Evolutionary conservation across 2,329 filamentous ascomycete genomes (phyloP).

Genomic region (Botrytis cinerea): DNA sequence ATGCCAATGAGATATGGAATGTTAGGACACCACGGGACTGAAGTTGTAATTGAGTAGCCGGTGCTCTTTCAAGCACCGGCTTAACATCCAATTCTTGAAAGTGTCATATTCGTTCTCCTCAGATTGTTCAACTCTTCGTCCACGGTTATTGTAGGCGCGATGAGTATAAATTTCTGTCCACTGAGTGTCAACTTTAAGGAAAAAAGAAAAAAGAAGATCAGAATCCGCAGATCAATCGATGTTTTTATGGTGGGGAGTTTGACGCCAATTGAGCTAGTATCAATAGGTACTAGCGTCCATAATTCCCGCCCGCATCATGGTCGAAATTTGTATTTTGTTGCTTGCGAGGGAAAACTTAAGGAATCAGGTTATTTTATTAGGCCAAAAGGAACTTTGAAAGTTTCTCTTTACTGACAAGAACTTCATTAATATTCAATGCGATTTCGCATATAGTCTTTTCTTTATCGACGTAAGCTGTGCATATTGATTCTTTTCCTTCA

Average conservation of each 20-base stretch:
- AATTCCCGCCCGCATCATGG: constrained; percentile 10
- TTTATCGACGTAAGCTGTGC: constrained; percentile 37
- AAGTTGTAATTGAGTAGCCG: constrained; percentile 33
- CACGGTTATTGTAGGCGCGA: constrained; percentile 48
- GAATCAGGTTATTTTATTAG: not conserved
- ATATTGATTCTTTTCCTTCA: constrained; percentile 28
- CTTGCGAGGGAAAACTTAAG: not conserved
- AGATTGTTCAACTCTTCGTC: constrained; percentile 57
- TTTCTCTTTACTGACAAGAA: not conserved
- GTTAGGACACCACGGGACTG: constrained; percentile 42
- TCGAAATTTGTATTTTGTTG: constrained; percentile 18
- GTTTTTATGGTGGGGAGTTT: constrained; percentile 22
- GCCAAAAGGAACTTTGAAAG: not conserved
- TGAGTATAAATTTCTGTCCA: constrained; percentile 59
- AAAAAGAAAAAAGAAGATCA: constrained; percentile 43
- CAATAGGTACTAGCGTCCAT: not conserved
- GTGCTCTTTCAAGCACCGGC: constrained; percentile 36
- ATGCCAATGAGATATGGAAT: constrained; percentile 27
- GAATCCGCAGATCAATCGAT: not conserved
- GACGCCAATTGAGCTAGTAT: constrained; percentile 6
- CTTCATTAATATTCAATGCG: constrained; percentile 5
- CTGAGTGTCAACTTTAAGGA: constrained; percentile 58
- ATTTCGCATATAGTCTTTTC: constrained; percentile 33
- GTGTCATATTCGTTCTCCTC: constrained; percentile 50
- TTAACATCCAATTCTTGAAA: constrained; percentile 43